These are phyloP conservation scores for Yamadazyma akitaensis DNA, from an alignment of 805 yeast genomes.

Conservation along the genomic window DNA sequence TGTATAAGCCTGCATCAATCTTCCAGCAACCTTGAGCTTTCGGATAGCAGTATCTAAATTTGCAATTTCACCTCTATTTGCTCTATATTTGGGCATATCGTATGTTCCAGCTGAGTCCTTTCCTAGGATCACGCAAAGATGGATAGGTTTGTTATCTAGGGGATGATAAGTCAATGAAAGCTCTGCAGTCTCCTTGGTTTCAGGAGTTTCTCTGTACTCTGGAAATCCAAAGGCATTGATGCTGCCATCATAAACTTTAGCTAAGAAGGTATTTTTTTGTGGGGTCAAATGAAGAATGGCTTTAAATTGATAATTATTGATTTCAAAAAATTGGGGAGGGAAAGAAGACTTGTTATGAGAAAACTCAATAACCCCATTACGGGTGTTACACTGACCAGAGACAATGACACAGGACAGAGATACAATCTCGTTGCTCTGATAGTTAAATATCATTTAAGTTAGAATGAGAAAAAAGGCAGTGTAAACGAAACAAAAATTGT, in stretches of 20 bases:
- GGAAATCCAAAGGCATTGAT: constrained; percentile 28
- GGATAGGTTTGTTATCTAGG: constrained; percentile 71
- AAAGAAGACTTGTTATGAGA: constrained; percentile 37
- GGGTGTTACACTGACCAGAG: constrained; percentile 22
- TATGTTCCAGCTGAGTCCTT: constrained; percentile 67
- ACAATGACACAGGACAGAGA: constrained; percentile 39
- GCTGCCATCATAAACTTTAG: constrained; percentile 45
- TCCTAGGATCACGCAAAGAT: constrained; percentile 73
- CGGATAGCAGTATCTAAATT: constrained; percentile 65
- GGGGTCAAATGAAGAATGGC: constrained; percentile 61
- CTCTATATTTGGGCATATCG: constrained; percentile 61
- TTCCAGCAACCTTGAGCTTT: constrained; percentile 76
- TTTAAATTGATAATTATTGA: constrained; percentile 66
- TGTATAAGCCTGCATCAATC: constrained; percentile 89
- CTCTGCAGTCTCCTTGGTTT: constrained; percentile 21
- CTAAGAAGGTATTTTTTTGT: constrained; percentile 58
- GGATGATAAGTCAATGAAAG: constrained; percentile 40
- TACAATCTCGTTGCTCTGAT: constrained; percentile 33
- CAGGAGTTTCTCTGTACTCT: constrained; percentile 15
- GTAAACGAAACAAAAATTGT: not conserved
- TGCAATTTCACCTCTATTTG: constrained; percentile 54
- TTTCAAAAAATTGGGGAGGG: constrained; percentile 71
- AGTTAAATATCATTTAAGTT: constrained; percentile 25
- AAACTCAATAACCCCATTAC: constrained; percentile 29
- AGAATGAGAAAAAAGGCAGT: constrained; percentile 6